A percentile compares a stretch with the other conserved stretches of the same genome.
phyloP scores from a whole-genome alignment of 164 flowering plant species.

The Chimonanthus salicifolius region DNA sequence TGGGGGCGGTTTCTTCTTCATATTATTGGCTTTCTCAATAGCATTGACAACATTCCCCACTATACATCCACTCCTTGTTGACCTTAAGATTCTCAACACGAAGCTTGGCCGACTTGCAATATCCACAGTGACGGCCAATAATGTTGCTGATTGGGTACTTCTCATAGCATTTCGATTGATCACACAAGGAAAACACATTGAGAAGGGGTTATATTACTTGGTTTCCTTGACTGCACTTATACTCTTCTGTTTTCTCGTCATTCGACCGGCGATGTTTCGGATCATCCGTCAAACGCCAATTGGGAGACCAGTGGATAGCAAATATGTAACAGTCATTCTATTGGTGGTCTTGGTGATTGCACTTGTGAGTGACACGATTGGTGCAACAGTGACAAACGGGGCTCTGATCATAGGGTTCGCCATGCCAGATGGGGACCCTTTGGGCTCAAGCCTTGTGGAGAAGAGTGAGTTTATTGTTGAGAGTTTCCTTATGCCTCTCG shows the following conservation, averaged over 20 bases:
- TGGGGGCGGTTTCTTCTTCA: constrained; percentile 15
- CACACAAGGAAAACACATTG: not conserved
- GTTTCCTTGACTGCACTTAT: constrained; percentile 13
- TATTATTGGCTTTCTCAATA: constrained; percentile 17
- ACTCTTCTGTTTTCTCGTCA: not conserved
- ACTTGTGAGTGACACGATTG: constrained; percentile 37
- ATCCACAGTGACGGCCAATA: constrained; percentile 26
- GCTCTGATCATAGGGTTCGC: constrained; percentile 56
- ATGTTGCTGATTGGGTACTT: constrained; percentile 20
- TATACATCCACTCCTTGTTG: constrained; percentile 36
- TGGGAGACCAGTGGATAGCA: constrained; percentile 39
- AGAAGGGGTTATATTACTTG: constrained; percentile 3
- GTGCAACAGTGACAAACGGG: constrained; percentile 35
- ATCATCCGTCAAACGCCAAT: constrained; percentile 37
- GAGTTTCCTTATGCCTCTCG: constrained; percentile 22
- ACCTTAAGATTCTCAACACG: constrained; percentile 55
- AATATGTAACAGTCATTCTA: constrained; percentile 24
- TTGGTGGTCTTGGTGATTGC: constrained; percentile 25
- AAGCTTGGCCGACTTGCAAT: constrained; percentile 51
- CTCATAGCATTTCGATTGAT: constrained; percentile 3
- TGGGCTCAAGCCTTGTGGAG: constrained; percentile 51
- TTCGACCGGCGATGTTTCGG: constrained; percentile 21
- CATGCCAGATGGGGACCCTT: constrained; percentile 61
- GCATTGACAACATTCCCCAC: constrained; percentile 46
- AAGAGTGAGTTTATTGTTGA: constrained; percentile 26